Evolutionary conservation across 208 protist genomes (phyloP).

Genomic region (Lotmaria passim): DNA sequence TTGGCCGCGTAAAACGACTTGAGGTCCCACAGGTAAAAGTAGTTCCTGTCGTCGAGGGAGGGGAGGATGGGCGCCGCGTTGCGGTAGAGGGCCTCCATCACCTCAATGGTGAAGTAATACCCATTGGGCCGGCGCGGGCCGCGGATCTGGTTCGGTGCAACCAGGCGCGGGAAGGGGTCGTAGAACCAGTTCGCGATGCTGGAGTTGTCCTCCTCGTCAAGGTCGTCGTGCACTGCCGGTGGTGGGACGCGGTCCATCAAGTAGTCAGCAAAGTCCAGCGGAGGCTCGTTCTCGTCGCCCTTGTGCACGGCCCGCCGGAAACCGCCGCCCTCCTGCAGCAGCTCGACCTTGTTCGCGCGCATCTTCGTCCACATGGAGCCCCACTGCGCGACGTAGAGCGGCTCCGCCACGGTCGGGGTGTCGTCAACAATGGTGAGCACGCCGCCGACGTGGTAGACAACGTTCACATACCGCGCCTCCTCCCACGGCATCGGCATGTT

Average conservation of each 20-base stretch:
- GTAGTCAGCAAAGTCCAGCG: conserved; percentile 99
- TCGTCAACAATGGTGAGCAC: conserved; percentile 99
- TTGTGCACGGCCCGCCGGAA: conserved; percentile 97
- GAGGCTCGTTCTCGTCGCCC: conserved; percentile 99
- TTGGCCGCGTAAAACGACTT: conserved; percentile 99
- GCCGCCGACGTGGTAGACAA: conserved; percentile 99
- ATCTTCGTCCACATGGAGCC: conserved; percentile 99
- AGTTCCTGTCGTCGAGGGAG: conserved; percentile 99
- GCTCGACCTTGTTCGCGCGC: conserved; percentile 98
- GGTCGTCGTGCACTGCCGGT: conserved; percentile 96
- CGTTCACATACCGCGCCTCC: conserved; percentile 96
- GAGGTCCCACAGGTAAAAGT: conserved; percentile 99
- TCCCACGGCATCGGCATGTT: conserved; percentile 99
- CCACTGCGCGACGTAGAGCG: conserved; percentile 99
- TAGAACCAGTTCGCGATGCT: conserved; percentile 99
- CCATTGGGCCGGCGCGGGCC: conserved; percentile 78
- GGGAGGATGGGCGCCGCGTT: conserved; percentile 97
- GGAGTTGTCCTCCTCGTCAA: conserved; percentile 98
- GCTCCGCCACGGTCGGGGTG: conserved; percentile 99
- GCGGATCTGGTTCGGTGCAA: conserved; percentile 93
- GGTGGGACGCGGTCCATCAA: conserved; percentile 97
- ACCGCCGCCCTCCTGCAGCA: conserved; percentile 70
- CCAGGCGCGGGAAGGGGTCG: conserved; percentile 95
- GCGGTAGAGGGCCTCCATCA: conserved; percentile 92
- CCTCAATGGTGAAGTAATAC: conserved; percentile 94